These are phyloP conservation scores for Penicillium mononematosum DNA, from an alignment of 495 filamentous ascomycete species.

Conservation along the genomic window DNA sequence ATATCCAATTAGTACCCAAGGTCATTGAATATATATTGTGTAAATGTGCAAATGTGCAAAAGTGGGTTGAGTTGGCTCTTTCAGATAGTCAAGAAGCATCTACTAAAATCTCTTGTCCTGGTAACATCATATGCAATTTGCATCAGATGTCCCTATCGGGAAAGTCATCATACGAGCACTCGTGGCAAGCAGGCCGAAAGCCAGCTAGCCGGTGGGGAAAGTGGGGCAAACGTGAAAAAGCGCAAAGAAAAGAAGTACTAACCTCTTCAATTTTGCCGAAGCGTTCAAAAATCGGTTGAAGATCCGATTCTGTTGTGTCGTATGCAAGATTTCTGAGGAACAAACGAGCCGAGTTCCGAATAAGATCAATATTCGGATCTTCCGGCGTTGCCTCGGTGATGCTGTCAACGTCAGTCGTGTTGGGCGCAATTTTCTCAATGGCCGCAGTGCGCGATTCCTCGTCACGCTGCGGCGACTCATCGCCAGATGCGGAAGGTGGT, in stretches of 20 bases:
- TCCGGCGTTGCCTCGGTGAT: conserved; percentile 20
- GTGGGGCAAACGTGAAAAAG: conserved; percentile 7
- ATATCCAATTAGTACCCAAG: conserved; percentile 38
- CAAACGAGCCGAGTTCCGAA: conserved; percentile 58
- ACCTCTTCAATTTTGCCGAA: conserved; percentile 87
- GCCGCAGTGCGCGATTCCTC: conserved; percentile 28
- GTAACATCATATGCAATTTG: conserved; percentile 62
- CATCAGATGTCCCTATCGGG: conserved; percentile 99
- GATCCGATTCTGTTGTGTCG: conserved; percentile 70
- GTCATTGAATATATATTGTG: conserved; percentile 27
- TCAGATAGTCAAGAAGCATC: conserved; percentile 68
- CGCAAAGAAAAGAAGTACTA: conserved; percentile 39
- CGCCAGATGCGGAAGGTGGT: background rate
- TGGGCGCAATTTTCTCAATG: conserved; percentile 23
- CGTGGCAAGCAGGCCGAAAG: conserved; percentile 11
- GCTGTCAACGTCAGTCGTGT: conserved; percentile 25
- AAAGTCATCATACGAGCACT: conserved; percentile 78
- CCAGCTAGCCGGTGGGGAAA: conserved; percentile 8
- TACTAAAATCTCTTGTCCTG: conserved; percentile 73
- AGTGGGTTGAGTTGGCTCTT: conserved; percentile 30
- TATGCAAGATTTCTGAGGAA: conserved; percentile 92
- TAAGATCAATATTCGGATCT: conserved; percentile 44
- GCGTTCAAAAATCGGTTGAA: conserved; percentile 64
- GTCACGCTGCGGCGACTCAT: conserved; percentile 5
- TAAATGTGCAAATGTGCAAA: conserved; percentile 42